Evolutionary conservation across 2,329 filamentous ascomycete species (phyloP).

Genomic region (Trichoderma sp.): DNA sequence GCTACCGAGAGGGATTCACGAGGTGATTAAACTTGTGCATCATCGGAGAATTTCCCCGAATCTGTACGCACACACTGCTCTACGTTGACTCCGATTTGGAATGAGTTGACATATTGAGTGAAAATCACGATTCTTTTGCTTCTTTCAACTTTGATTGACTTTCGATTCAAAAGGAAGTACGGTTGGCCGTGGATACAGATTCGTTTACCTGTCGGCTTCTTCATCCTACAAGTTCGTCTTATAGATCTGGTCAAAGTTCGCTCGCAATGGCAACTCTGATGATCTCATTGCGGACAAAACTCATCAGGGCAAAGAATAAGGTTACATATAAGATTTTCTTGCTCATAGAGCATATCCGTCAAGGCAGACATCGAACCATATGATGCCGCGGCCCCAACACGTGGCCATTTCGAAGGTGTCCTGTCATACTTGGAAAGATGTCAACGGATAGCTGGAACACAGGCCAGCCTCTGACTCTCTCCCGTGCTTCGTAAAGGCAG

Average conservation of each 20-base stretch:
- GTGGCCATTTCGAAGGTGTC: constrained; percentile 10
- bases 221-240: not conserved
- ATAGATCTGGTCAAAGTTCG: not conserved
- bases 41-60: constrained; percentile 21
- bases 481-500: not conserved
- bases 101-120: not conserved
- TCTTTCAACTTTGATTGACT: not conserved
- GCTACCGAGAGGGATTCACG: not conserved
- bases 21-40: constrained; percentile 8
- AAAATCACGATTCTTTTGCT: not conserved
- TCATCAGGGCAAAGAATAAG: not conserved
- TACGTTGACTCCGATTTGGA: not conserved
- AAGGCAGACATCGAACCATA: not conserved
- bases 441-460: constrained; percentile 13
- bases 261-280: not conserved
- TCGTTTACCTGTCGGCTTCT: not conserved
- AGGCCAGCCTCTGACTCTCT: not conserved
- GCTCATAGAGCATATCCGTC: not conserved
- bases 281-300: not conserved
- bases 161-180: not conserved
- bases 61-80: not conserved
- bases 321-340: not conserved
- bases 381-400: not conserved
- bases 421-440: constrained; percentile 6
- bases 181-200: not conserved